phyloP scores from a whole-genome alignment of 2,329 filamentous ascomycete species.

The Emmonsiellopsis sp. region DNA sequence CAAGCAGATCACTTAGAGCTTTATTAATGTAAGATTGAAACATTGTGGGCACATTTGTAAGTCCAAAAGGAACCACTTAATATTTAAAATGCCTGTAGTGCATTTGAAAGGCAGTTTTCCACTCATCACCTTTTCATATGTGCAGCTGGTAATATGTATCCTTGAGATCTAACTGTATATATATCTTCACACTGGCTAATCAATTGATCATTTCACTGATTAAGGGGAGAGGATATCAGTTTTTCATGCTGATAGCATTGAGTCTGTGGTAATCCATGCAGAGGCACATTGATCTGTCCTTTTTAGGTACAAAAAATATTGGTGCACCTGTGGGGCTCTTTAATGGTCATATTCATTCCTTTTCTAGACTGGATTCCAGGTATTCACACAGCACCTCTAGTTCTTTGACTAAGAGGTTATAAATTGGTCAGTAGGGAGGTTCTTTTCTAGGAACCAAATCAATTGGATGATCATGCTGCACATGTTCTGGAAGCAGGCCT shows the following conservation, averaged over 20 bases:
- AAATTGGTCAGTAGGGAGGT: neutral
- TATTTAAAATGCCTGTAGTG: neutral
- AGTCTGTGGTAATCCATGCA: slow-evolving; percentile 19
- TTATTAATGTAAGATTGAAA: neutral
- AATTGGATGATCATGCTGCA: neutral
- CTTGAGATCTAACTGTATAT: slow-evolving; percentile 18
- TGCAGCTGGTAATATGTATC: slow-evolving; percentile 15
- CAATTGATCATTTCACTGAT: slow-evolving; percentile 16
- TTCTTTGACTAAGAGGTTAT: neutral
- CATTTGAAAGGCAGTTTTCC: neutral
- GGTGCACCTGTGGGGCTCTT: neutral
- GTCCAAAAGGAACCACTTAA: neutral
- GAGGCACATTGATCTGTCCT: slow-evolving; percentile 11
- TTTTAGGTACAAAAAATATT: neutral
- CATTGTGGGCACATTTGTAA: neutral
- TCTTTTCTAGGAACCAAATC: neutral
- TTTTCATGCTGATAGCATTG: slow-evolving; percentile 18
- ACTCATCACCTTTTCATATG: slow-evolving; percentile 5
- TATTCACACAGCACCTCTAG: neutral
- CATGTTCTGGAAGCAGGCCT: neutral
- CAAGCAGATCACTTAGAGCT: neutral
- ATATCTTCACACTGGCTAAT: slow-evolving; percentile 13
- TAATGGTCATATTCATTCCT: neutral
- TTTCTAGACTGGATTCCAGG: neutral
- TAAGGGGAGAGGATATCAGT: slow-evolving; percentile 18